phyloP scores from a whole-genome alignment of 2,329 filamentous ascomycete genomes.

The Amphichorda felina region DNA sequence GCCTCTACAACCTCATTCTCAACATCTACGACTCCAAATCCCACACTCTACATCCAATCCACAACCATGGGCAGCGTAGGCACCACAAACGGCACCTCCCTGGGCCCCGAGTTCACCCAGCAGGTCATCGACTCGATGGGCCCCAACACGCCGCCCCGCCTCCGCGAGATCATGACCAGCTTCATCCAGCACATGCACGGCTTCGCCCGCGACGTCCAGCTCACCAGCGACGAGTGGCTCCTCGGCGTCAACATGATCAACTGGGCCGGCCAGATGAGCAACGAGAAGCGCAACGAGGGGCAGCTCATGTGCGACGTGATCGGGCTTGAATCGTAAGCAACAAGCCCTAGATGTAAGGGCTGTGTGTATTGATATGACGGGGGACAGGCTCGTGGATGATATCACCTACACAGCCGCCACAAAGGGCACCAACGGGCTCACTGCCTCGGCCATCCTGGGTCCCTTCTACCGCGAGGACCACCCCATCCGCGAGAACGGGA shows the following conservation, averaged over 20 bases:
- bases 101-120: slow-evolving; percentile 50
- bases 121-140: slow-evolving; percentile 65
- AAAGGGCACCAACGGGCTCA: slow-evolving; percentile 34
- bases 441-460: slow-evolving; percentile 69
- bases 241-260: slow-evolving; percentile 48
- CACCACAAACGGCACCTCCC: slow-evolving; percentile 2
- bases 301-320: slow-evolving; percentile 63
- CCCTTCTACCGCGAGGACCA: slow-evolving; percentile 74
- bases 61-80: too few relatives aligned
- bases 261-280: slow-evolving; percentile 56
- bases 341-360: too few relatives aligned
- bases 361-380: too few relatives aligned
- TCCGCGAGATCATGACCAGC: slow-evolving; percentile 54
- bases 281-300: slow-evolving; percentile 59
- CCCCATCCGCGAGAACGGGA: slow-evolving; percentile 57
- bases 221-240: slow-evolving; percentile 74
- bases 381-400: slow-evolving; percentile 55
- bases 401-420: slow-evolving; percentile 56
- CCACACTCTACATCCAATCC: too few relatives aligned
- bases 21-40: too few relatives aligned
- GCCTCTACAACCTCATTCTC: too few relatives aligned
- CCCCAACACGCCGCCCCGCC: slow-evolving; percentile 55
- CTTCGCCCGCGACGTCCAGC: slow-evolving; percentile 67
- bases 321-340: slow-evolving; percentile 54
- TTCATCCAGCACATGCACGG: slow-evolving; percentile 69